A percentile compares a stretch with the other conserved stretches of the same genome.
phyloP scores from a whole-genome alignment of 352 stramenopile genomes.

The Elongisporangium anandrum region DNA sequence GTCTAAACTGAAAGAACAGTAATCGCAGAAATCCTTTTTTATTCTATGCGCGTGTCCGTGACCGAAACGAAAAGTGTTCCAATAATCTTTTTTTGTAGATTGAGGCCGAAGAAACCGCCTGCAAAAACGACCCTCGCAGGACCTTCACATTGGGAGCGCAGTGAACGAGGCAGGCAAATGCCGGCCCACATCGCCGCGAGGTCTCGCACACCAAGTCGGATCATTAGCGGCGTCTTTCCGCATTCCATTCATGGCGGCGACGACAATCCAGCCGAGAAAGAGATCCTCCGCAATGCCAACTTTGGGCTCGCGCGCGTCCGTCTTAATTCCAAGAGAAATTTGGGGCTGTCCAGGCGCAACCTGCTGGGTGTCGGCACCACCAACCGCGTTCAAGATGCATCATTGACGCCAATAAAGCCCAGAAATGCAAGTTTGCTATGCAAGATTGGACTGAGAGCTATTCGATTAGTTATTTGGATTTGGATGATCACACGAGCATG shows the following conservation, averaged over 20 bases:
- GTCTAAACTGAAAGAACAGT: too few relatives aligned
- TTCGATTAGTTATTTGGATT: background rate
- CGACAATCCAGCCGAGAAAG: slow-evolving; percentile 9
- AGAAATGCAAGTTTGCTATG: background rate
- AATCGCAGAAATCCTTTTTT: too few relatives aligned
- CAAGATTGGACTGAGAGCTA: background rate
- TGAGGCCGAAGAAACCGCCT: background rate
- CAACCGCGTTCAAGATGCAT: background rate
- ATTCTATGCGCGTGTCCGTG: too few relatives aligned
- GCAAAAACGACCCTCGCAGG: background rate
- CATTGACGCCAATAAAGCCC: background rate
- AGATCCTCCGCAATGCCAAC: slow-evolving; percentile 9
- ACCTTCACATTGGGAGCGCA: background rate
- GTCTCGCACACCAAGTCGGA: slow-evolving; percentile 1
- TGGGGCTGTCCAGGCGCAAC: slow-evolving; percentile 3
- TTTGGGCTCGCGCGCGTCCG: slow-evolving; percentile 10
- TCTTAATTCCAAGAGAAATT: slow-evolving; percentile 7
- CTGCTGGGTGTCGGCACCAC: background rate
- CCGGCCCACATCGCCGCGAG: background rate
- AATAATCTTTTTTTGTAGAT: too few relatives aligned
- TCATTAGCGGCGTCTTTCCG: slow-evolving; percentile 13
- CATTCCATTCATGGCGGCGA: slow-evolving; percentile 9
- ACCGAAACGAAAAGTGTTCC: too few relatives aligned
- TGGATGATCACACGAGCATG: background rate
- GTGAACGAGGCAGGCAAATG: background rate